phyloP scores from a whole-genome alignment of 73 alveolate species.

The Tetrahymena malaccensis region DNA sequence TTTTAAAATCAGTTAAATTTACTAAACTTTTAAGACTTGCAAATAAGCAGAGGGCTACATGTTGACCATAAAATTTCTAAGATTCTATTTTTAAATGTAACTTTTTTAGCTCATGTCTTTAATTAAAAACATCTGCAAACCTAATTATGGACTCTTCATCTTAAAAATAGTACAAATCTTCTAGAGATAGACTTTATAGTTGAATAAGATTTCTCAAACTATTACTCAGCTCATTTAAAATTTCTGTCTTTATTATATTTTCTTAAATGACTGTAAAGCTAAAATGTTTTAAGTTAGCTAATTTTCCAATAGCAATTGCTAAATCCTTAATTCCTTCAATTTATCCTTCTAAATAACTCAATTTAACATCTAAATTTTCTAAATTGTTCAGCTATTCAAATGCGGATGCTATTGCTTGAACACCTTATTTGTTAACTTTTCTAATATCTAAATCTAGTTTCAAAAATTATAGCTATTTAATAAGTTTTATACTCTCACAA shows the following conservation, averaged over 20 bases:
- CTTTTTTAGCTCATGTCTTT: too few species aligned
- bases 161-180: not conserved
- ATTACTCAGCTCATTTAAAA: not conserved
- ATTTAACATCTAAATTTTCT: too few species aligned
- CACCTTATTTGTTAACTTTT: not conserved
- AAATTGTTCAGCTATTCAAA: not conserved
- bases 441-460: not conserved
- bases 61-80: not conserved
- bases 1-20: too few species aligned
- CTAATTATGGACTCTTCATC: not conserved
- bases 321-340: not conserved
- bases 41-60: too few species aligned
- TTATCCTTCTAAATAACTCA: too few species aligned
- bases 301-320: not conserved
- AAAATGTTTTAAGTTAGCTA: not conserved
- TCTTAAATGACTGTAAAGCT: too few species aligned
- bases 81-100: not conserved
- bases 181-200: not conserved
- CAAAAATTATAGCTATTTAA: not conserved
- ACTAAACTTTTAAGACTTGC: too few species aligned
- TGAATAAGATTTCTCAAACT: not conserved
- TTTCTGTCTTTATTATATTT: not conserved
- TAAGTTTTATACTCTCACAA: not conserved
- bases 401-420: not conserved
- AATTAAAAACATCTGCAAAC: too few species aligned